A percentile compares a stretch with the other conserved stretches of the same genome.
phyloP scores from a whole-genome alignment of 2,329 filamentous ascomycete genomes.

The Diplodia corticola region DNA sequence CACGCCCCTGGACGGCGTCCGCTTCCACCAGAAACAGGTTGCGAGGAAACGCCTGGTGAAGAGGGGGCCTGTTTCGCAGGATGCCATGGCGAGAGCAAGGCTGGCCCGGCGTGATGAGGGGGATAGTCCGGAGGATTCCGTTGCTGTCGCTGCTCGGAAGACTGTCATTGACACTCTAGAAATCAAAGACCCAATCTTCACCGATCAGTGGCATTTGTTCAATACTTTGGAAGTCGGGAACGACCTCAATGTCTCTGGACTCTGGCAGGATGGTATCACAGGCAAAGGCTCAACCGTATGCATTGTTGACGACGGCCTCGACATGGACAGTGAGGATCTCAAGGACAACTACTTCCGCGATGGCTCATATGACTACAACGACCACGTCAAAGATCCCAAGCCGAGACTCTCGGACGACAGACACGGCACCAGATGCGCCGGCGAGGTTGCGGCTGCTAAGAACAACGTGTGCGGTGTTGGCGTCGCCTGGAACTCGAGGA shows the following conservation, averaged over 20 bases:
- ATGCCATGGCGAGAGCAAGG: background rate
- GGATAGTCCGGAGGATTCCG: background rate
- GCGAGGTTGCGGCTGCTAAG: slow-evolving; percentile 86
- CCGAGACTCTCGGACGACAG: slow-evolving; percentile 81
- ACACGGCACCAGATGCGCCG: slow-evolving; percentile 92
- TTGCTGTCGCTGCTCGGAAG: slow-evolving; percentile 45
- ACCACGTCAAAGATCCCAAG: slow-evolving; percentile 73
- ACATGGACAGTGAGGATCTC: slow-evolving; percentile 92
- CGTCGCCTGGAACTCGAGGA: slow-evolving; percentile 86
- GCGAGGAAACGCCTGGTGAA: slow-evolving; percentile 64
- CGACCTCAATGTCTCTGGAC: slow-evolving; percentile 92
- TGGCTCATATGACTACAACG: slow-evolving; percentile 96
- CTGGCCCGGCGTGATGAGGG: background rate
- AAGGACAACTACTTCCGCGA: slow-evolving; percentile 91
- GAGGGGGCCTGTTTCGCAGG: slow-evolving; percentile 36
- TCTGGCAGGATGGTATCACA: slow-evolving; percentile 89
- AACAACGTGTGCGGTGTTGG: slow-evolving; percentile 96
- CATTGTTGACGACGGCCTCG: slow-evolving; percentile 93
- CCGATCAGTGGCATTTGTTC: slow-evolving; percentile 92
- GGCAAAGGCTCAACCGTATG: slow-evolving; percentile 87
- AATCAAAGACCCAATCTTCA: slow-evolving; percentile 88
- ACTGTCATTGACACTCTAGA: slow-evolving; percentile 64
- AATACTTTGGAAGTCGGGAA: slow-evolving; percentile 80
- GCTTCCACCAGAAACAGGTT: slow-evolving; percentile 77
- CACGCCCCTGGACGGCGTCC: slow-evolving; percentile 70